These are phyloP conservation scores for Elaeis guineensis DNA, from an alignment of 176 grass and related monocot genomes.

Conservation along the genomic window DNA sequence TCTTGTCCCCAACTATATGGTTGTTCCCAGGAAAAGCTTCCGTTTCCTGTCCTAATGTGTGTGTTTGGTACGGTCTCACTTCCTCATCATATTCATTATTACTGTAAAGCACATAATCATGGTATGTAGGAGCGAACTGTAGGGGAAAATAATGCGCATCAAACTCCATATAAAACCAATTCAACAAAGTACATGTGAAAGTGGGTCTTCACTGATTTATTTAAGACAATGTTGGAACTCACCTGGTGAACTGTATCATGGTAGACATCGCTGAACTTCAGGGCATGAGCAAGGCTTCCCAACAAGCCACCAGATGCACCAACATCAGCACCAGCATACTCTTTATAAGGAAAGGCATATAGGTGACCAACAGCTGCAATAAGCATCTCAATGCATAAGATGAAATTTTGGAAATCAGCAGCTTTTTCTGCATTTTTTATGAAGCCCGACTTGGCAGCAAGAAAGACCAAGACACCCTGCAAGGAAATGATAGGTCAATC, in stretches of 20 bases:
- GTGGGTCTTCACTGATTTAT: no score
- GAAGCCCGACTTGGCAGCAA: constrained; percentile 84
- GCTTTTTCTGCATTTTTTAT: constrained; percentile 83
- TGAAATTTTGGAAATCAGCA: constrained; percentile 82
- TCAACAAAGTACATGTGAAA: no score
- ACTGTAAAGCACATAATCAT: constrained; percentile 87
- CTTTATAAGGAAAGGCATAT: constrained; percentile 89
- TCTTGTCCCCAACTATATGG: constrained; percentile 1
- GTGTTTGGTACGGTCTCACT: constrained; percentile 51
- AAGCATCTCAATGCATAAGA: constrained; percentile 95
- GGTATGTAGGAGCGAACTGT: constrained; percentile 86
- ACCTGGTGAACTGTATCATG: constrained; percentile 97
- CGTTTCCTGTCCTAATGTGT: constrained; percentile 51
- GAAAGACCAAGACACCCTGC: constrained; percentile 95
- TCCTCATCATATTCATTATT: constrained; percentile 48
- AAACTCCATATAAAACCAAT: no score
- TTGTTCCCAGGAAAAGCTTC: constrained; percentile 38
- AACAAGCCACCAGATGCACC: constrained; percentile 44
- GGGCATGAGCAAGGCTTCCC: constrained; percentile 56
- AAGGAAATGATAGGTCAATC: neutral
- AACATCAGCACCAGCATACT: constrained; percentile 76
- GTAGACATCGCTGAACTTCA: constrained; percentile 86
- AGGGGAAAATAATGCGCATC: no score
- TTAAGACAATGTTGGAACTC: constrained; percentile 1
- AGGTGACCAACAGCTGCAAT: constrained; percentile 67